Percentiles rank a stretch among this genome's conserved stretches.
Evolutionary conservation across 2,329 filamentous ascomycete species (phyloP).

Genomic region (Cladosporium sp.): DNA sequence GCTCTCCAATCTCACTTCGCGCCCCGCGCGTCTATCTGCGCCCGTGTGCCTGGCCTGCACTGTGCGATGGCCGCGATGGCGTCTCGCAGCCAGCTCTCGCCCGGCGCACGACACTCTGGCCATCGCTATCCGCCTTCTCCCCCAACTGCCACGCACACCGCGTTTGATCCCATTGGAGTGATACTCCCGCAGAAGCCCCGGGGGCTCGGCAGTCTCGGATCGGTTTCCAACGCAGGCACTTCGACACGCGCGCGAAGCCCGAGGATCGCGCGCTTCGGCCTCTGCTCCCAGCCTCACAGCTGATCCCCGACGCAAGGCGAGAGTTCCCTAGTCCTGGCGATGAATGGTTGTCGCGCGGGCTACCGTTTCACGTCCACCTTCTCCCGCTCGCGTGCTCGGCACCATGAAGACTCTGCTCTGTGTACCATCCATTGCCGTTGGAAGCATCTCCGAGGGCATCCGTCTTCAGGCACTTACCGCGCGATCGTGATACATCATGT

Average conservation of each 20-base stretch:
- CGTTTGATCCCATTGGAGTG: neutral
- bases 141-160: neutral
- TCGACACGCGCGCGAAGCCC: neutral
- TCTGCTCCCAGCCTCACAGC: neutral
- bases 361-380: slow-evolving; percentile 9
- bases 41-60: no score
- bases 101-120: neutral
- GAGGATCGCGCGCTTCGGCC: slow-evolving; percentile 1
- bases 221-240: slow-evolving; percentile 4
- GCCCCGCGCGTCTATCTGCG: no score
- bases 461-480: slow-evolving; percentile 9
- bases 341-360: neutral
- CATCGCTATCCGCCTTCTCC: neutral
- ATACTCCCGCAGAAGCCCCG: neutral
- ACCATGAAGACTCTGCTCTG: slow-evolving; percentile 1
- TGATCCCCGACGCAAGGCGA: neutral
- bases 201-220: slow-evolving; percentile 4
- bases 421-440: neutral
- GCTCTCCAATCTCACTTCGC: no score
- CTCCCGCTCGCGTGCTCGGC: slow-evolving; percentile 5
- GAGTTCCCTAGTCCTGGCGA: no score
- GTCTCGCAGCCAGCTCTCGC: slow-evolving; percentile 2
- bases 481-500: neutral
- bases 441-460: neutral
- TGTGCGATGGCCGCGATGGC: neutral